Base-by-base conservation (phyloP, 2,329 filamentous ascomycete genomes). In the Alternaria sp. region DNA sequence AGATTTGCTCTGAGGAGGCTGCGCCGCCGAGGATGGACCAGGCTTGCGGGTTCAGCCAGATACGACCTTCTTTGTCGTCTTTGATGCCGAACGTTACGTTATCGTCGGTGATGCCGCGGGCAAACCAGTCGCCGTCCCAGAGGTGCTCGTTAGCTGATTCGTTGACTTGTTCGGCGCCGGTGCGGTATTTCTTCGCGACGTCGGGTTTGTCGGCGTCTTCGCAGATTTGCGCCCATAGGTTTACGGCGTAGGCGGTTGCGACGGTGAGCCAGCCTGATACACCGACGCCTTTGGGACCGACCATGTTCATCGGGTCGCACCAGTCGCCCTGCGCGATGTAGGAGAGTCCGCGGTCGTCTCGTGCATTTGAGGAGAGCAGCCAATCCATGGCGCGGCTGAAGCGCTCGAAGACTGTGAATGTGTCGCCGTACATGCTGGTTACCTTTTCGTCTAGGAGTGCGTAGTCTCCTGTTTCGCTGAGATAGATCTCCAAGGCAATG, bases 301-400 rank as follows among this genome's bases (percentile, higher is more conserved):
- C 86, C 86, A 88, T 88, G 74, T 88, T 88, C 83, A 88, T 86
- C 4, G 86, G 86, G 64, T 88, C 86, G 67, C 86, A 88, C 86
- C 86, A 88, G 72, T 88, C 86, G 36, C 86, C 86, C 73, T 87
- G 86, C 0, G 85, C 85, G 66, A 88, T 87, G 76, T 84, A 88
- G 71, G 84, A 86, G 7, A 88, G 80, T 0, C 86, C 86, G 4
- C 85, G 83, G 21, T 81, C 72, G 65, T 88, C 86, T 54, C 86
- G 84, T 3, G 84, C 80, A 5, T 68, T 69, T 1, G 65, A 67
- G 3, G 73, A 76, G 7, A 87, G 79, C 0, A 88, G 78, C 84
- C 85, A 88, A 74, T 87, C 83, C 84, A 88, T 87, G 43, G 86
- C 85, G n/a, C 83, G 82, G 72, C 82, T 81, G 73, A 87, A 82